A percentile compares a stretch with the other conserved stretches of the same genome.
Evolutionary conservation across 306 rosid species (phyloP).

Genomic region (Acacia acuminata): DNA sequence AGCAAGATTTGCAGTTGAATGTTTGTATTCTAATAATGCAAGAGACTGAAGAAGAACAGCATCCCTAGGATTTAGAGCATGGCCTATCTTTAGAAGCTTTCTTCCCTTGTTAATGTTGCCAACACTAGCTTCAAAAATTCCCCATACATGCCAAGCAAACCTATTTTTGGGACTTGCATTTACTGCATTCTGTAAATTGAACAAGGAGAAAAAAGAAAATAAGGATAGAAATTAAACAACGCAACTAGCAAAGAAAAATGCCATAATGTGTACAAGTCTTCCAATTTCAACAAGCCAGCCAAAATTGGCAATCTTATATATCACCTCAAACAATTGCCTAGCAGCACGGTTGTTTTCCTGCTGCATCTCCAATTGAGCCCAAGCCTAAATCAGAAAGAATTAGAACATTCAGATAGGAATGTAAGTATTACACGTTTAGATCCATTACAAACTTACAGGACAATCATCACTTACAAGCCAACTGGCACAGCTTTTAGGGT

Average conservation of each 20-base stretch:
- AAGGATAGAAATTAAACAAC: conserved; percentile 19
- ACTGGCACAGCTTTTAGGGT: conserved; percentile 94
- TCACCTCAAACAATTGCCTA: conserved; percentile 84
- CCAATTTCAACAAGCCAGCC: conserved; percentile 2
- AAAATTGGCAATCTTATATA: conserved; percentile 11
- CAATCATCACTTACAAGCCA: conserved; percentile 85
- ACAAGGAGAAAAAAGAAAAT: conserved; percentile 19
- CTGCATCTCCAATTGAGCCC: conserved; percentile 96
- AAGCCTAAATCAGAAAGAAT: conserved; percentile 56
- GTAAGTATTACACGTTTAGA: neutral
- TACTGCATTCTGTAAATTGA: conserved; percentile 68
- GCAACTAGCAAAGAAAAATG: neutral
- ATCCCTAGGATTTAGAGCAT: conserved; percentile 88
- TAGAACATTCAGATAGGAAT: conserved; percentile 11
- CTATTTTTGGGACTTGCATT: conserved; percentile 97
- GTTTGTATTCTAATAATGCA: conserved; percentile 83
- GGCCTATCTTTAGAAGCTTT: conserved; percentile 87
- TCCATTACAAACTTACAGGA: conserved; percentile 6
- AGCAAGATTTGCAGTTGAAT: conserved; percentile 79
- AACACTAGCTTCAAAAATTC: conserved; percentile 79
- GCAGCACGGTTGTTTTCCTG: conserved; percentile 73
- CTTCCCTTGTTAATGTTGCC: conserved; percentile 77
- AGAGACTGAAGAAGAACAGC: conserved; percentile 95
- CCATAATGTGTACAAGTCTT: conserved; percentile 9
- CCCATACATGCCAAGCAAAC: conserved; percentile 98